Evolutionary conservation across 768 basidiomycete species (phyloP), one percentile per base, ranked within the genome.

Genomic region (Russula vinacea): DNA sequence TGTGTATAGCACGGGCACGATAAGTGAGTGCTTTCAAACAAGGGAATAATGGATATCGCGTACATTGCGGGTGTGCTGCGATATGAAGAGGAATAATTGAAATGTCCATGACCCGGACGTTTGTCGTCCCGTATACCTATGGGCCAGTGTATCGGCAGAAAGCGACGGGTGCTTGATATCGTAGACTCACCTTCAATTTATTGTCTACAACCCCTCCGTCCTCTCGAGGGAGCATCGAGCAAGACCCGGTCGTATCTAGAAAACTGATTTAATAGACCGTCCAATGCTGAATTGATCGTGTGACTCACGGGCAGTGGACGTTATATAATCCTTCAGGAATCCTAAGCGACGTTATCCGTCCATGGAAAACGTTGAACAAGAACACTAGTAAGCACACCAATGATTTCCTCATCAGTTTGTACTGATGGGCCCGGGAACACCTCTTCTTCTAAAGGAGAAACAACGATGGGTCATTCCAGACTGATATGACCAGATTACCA

Each of bases 41-140:
- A 8, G 16, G 17, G 58, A 16, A 13, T 3, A 24, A 17, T 3
- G 16, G 7, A n/a, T 22, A 17, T 22, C 22, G 11, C 54, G 54
- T 8, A 70, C 69, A 45, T 32, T 70, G 66, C 29, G 54, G 65
- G 49, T 73, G 73, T 24, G 67, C 70, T 5, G 62, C 65, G 24
- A 73, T 44, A 32, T 73, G 71, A 19, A 73, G 60, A 3, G 74
- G 74, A 22, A 75, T 33, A 19, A 75, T 67, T 10, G 70, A 70
- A 24, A 71, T 44, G 58, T 74, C 74, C 10, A 72, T 71, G 22
- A 75, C 71, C 6, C 74, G 65, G 7, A 75, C n/a, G 58, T 75
- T 75, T 54, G 52, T 59, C 17, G 73, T 73, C 2, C 69, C 72
- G 56, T 74, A 75, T 19, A 75, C 74, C 65, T 68, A 26, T 2